These are phyloP conservation scores for Fragaria iinumae DNA, from an alignment of 306 rosid genomes.

Conservation along the genomic window DNA sequence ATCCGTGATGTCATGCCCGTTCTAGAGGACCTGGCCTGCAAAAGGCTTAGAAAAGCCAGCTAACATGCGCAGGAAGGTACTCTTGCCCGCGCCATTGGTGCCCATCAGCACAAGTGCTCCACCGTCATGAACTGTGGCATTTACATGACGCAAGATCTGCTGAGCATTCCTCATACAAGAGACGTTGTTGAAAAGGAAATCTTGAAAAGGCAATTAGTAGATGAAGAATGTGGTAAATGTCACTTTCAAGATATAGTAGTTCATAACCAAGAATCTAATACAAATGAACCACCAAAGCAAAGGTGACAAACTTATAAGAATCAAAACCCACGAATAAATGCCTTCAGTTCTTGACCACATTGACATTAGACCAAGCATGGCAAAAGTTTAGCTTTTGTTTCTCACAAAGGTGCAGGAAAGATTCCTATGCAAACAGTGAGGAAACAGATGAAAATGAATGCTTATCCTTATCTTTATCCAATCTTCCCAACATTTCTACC, in stretches of 20 bases:
- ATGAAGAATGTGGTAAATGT: not conserved
- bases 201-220: not conserved
- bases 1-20: no score
- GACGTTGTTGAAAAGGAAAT: constrained; percentile 47
- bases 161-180: constrained; percentile 93
- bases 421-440: not conserved
- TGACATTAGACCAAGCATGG: not conserved
- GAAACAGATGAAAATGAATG: not conserved
- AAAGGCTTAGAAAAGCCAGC: no score
- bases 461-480: not conserved
- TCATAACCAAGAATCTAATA: not conserved
- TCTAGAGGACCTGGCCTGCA: no score
- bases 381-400: not conserved
- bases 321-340: not conserved
- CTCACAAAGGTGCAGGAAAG: not conserved
- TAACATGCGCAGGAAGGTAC: no score
- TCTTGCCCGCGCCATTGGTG: no score
- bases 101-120: constrained; percentile 60
- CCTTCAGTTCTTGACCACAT: not conserved
- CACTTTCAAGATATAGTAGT: not conserved
- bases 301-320: not conserved
- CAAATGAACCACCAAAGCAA: not conserved
- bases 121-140: constrained; percentile 74
- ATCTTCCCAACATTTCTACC: not conserved
- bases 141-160: constrained; percentile 71